Base-by-base conservation (phyloP, 2,329 filamentous ascomycete species). In the Trichothecium roseum region DNA sequence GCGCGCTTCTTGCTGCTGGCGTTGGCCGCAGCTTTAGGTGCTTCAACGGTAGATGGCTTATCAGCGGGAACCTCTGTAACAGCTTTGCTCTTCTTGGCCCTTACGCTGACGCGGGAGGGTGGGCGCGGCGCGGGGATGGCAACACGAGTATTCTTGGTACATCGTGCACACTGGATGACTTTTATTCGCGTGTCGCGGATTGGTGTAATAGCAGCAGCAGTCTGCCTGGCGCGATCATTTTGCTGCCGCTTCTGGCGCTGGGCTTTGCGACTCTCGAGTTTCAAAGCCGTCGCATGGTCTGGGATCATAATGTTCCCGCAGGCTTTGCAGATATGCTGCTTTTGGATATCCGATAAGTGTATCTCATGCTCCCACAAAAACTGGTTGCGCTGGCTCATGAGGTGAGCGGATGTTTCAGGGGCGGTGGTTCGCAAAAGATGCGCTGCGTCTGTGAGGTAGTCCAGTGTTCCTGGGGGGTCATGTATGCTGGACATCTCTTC, bases 1-100 rank as follows among this genome's bases (percentile, higher is more conserved):
- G 77, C 72, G 34, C 76, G 65, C 57, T 79, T 80, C 56, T 75
- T 79, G 57, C 72, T 79, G 55, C 58, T 74, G 7, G 72, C 67
- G 49, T 72, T 77, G 24, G 67, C 58, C 20, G 32, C 16, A 10
- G 18, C 15, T 28, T 33, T 15, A 17, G 18, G 10, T 17, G 17
- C 15, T 10, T 24, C 20, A 24, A 24, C 20, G 20, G 20, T 10
- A 24, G 20, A 24, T 24, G 20, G 10, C 6, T 24, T 13, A n/a
- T 6, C 15, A 4, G 13, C 5, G n/a, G 31, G 12, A 12, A 9
- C 24, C 3, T 16, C 22, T 24, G 16, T 29, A 14, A 16, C 16
- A 15, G 31, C 18, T 9, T 15, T 38, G 18, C 16, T 14, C 8
- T 6, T 30, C 9, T 9, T 13, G 8, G 20, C 22, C 14, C 28